Evolutionary conservation across 164 flowering plant species (phyloP).

Genomic region (Kingdonia uniflora): DNA sequence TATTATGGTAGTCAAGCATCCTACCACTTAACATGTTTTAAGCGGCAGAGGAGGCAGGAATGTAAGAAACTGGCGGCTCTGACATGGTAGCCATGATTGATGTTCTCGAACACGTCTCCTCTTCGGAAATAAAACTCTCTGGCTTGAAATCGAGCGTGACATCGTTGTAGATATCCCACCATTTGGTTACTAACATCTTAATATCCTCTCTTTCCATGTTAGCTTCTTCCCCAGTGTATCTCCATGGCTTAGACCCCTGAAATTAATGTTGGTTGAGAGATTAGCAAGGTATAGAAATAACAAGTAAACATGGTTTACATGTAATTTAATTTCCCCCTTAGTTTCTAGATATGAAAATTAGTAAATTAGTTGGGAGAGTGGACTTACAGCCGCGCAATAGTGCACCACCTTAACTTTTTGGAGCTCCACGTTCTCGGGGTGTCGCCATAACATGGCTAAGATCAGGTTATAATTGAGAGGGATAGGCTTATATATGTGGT

Average conservation of each 20-base stretch:
- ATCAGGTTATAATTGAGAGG: constrained; percentile 43
- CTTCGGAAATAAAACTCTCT: constrained; percentile 15
- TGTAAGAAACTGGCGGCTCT: constrained; percentile 31
- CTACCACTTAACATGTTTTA: constrained; percentile 6
- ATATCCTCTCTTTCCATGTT: constrained; percentile 71
- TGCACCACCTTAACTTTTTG: constrained; percentile 51
- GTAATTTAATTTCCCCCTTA: too few relatives aligned
- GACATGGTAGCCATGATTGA: constrained; percentile 33
- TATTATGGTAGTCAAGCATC: too few relatives aligned
- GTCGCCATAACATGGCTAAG: constrained; percentile 56
- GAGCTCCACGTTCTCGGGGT: constrained; percentile 48
- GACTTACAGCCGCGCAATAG: constrained; percentile 57
- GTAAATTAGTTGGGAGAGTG: neutral
- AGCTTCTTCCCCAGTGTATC: constrained; percentile 49
- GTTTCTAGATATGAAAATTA: too few relatives aligned
- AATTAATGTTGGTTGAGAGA: neutral
- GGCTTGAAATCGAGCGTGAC: constrained; percentile 36
- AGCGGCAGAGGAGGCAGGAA: constrained; percentile 55
- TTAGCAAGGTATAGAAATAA: neutral
- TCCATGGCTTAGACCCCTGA: constrained; percentile 74
- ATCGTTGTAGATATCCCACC: constrained; percentile 69
- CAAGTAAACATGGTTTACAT: neutral
- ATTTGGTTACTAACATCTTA: constrained; percentile 43
- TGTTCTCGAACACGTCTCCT: constrained; percentile 19
- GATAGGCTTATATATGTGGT: constrained; percentile 41